Evolutionary conservation across 164 flowering plant species (phyloP), one percentile per base, ranked within the genome.

Genomic region (Liquidambar formosana): DNA sequence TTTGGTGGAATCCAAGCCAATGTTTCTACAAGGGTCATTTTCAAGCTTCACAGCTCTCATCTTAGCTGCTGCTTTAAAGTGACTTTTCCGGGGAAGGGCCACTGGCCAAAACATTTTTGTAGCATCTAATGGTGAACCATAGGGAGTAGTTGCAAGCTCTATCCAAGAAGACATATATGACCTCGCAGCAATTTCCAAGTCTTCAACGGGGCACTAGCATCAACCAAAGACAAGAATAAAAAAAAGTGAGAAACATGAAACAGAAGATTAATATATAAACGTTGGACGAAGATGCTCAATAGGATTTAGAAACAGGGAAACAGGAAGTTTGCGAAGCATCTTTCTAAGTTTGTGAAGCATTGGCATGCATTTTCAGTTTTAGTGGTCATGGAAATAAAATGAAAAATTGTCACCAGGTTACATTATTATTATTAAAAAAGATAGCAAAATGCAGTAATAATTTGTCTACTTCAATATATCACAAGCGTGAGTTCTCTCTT

Each of bases 61-160:
- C 79, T 96, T 96, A 25, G 99, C 98, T 33, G 97, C 96, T 63
- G 96, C 96, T 81, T 77, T 87, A 69, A 87, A 75, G 72, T 92
- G 97, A 74, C 97, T 93, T 76, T 87, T 93, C 66, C 98, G 86
- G 65, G 99, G 97, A 66, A 82, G 84, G 26, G 91, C 86, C 22
- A 82, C 89, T 21, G 99, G 99, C 96, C 97, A 93, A 81, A 88
- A 93, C 94, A 96, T 89, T 85, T 91, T 93, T 73, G 91, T 66
- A 62, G 92, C 72, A 81, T 96, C 99, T 66, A 93, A 74, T 21
- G 81, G 74, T 53, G 97, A 91, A 60, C 99, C 98, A 77, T 84
- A 92, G 28, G 98, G 86, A 71, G 99, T 92, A 49, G 87, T 83
- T 71, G 92, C 89, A 53, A 96, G 92, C 46, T 96, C 93, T 33